Conservation (phyloP, 129 eudicot species). For the Kitagawia praeruptora region DNA sequence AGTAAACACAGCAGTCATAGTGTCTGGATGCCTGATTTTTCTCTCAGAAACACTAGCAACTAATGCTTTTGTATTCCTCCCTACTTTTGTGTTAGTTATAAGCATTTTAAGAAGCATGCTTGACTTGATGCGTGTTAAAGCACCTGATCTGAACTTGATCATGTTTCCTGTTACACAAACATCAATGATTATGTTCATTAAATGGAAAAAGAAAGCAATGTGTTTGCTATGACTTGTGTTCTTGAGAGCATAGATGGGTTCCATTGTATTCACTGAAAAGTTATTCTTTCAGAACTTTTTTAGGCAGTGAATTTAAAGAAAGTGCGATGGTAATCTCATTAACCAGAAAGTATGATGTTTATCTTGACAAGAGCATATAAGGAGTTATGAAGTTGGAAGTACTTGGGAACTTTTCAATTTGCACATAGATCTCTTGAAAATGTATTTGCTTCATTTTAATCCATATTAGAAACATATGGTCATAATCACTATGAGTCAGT, state of each 20-base stretch:
- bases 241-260: neutral
- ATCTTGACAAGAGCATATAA: neutral
- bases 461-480: neutral
- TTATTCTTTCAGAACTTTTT: neutral
- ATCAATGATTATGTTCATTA: neutral
- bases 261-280: neutral
- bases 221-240: neutral
- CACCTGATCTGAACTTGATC: constrained; percentile 88
- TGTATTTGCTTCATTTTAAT: neutral
- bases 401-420: neutral
- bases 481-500: neutral
- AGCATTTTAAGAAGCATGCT: constrained; percentile 85
- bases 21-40: constrained; percentile 64
- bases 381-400: neutral
- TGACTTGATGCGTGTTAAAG: constrained; percentile 69
- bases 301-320: neutral
- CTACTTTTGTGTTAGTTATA: constrained; percentile 90
- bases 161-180: constrained; percentile 53
- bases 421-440: neutral
- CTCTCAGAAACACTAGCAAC: constrained; percentile 93
- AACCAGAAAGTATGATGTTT: neutral
- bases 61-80: constrained; percentile 89
- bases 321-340: neutral
- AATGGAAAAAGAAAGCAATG: neutral
- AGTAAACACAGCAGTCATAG: constrained; percentile 74